Base-by-base conservation (phyloP, 108 stramenopile species). In the Pelagomonas calceolata region DNA sequence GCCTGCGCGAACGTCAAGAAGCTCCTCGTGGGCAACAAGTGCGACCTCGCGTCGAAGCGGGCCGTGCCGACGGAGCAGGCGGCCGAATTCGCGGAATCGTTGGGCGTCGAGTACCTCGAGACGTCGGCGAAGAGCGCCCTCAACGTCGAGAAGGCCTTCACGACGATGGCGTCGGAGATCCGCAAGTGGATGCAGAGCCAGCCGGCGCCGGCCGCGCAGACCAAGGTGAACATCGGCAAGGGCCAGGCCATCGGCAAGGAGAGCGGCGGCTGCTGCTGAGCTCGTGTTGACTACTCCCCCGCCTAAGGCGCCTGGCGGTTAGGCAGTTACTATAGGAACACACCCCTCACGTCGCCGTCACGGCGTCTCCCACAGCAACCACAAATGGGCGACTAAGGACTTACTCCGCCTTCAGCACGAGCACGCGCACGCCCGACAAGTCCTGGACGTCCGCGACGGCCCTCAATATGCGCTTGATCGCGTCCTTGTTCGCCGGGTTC, bases 21-120 rank as follows among this genome's bases (percentile, higher is more conserved):
- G 84, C 93, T 99, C 46, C 87, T 99, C 35, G 96, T 99, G 35
- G 98, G 98, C 65, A 99, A 99, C 88, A 99, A 99, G 89, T 91
- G 89, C 79, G 98, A 99, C 86, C 82, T 98, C 66, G 91, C 92
- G 36, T 81, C 81, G 66, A 94, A 94, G 83, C 90, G 95, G 34
- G 94, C 91, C 21, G 98, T 98, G 43, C 88, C 92, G 32, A 92
- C 90, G 30, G 98, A 95, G 75, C 89, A 95, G 79, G 98, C 94
- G 39, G 91, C 94, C 82, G 96, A 93, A 76, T 98, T 99, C 75
- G 98, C 98, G 34, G 97, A 98, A 67, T 84, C 86, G 68, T 87
- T 93, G 34, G 97, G 96, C 63, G 96, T 99, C 77, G 92, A 94
- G 76, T 99, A 97, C 81, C 84, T 98, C 78, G 98, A 99, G 86